These are phyloP conservation scores for Saccharomycopsis selenospora DNA, from an alignment of 805 yeast genomes.

Conservation along the genomic window DNA sequence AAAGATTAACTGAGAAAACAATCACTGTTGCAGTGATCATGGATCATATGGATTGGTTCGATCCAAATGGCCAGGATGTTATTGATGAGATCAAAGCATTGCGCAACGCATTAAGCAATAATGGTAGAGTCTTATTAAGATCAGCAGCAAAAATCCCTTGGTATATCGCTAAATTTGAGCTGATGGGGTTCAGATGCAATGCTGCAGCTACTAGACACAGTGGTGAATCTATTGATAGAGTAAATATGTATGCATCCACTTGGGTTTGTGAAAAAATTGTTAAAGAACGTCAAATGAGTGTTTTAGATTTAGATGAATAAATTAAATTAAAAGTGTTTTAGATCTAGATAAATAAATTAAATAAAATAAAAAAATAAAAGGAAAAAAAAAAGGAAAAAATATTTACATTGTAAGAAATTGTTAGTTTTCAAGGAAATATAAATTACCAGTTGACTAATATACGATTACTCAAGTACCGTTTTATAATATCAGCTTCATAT, in stretches of 20 bases:
- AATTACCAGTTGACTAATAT: no score
- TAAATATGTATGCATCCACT: slow-evolving; percentile 83
- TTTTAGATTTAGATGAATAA: slow-evolving; percentile 20
- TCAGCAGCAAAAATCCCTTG: slow-evolving; percentile 71
- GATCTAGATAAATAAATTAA: no score
- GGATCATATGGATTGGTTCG: slow-evolving; percentile 94
- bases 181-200: slow-evolving; percentile 56
- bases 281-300: slow-evolving; percentile 27
- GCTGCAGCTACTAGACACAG: slow-evolving; percentile 62
- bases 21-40: slow-evolving; percentile 72
- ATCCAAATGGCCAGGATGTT: slow-evolving; percentile 57
- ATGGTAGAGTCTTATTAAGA: slow-evolving; percentile 71
- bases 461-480: no score
- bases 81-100: slow-evolving; percentile 59
- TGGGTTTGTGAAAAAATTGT: slow-evolving; percentile 65
- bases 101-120: slow-evolving; percentile 50
- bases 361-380: no score
- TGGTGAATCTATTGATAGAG: slow-evolving; percentile 66
- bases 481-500: no score
- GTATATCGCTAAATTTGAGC: slow-evolving; percentile 66
- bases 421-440: no score
- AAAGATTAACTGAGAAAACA: slow-evolving; percentile 52
- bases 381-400: no score
- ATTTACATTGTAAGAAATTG: no score
- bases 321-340: no score